Evolutionary conservation across 164 flowering plant genomes (phyloP).

Genomic region (Paratinospora sagittata): DNA sequence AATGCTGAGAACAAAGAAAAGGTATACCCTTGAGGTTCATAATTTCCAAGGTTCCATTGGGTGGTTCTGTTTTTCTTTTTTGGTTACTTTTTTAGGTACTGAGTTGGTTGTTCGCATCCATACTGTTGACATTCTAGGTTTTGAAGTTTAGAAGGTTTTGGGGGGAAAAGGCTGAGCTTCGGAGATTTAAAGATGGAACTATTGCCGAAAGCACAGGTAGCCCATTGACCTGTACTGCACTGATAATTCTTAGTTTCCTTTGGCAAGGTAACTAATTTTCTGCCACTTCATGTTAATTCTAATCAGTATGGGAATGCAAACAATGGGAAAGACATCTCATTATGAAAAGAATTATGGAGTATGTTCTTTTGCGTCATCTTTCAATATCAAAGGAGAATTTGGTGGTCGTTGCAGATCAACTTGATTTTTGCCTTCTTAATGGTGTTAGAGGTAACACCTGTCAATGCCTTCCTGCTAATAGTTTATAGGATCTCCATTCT

Average conservation of each 20-base stretch:
- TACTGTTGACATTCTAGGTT: conserved; percentile 37
- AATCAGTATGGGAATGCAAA: conserved; percentile 71
- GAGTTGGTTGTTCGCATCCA: not conserved
- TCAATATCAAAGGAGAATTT: conserved; percentile 49
- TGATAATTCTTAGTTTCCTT: not conserved
- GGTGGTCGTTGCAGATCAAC: conserved; percentile 57
- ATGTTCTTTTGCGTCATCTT: conserved; percentile 64
- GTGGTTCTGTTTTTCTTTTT: not conserved
- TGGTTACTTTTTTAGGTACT: not conserved
- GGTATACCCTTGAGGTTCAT: conserved; percentile 33
- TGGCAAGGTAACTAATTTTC: conserved; percentile 10
- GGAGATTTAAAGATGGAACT: conserved; percentile 76
- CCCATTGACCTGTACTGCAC: conserved; percentile 7
- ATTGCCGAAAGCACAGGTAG: conserved; percentile 88
- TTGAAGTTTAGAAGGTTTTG: conserved; percentile 68
- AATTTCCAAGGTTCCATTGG: not conserved
- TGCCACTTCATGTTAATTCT: not conserved
- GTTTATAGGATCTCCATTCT: not conserved
- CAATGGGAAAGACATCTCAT: conserved; percentile 79
- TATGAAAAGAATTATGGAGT: conserved; percentile 56
- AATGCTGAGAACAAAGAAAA: conserved; percentile 77
- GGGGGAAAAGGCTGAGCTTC: conserved; percentile 89
- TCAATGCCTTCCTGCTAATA: conserved; percentile 5
- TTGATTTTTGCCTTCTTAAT: conserved; percentile 68
- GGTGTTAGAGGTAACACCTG: conserved; percentile 47